A percentile compares a stretch with the other conserved stretches of the same genome.
phyloP scores from a whole-genome alignment of 441 rosid genomes.

The Euphorbia corollata region DNA sequence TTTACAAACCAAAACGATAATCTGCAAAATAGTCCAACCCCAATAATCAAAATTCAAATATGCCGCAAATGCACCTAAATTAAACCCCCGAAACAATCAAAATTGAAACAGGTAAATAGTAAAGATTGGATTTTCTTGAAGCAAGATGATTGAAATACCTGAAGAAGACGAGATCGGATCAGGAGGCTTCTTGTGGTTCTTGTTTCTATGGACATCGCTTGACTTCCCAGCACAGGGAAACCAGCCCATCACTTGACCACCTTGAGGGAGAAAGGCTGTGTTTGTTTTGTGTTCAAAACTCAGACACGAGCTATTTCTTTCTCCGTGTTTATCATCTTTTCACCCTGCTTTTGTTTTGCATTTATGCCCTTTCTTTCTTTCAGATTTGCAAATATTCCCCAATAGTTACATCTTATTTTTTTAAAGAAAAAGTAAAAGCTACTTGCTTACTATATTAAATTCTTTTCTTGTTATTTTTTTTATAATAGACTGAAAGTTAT shows the following conservation, averaged over 20 bases:
- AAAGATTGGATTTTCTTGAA: slow-evolving; percentile 7
- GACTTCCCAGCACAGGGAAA: slow-evolving; percentile 46
- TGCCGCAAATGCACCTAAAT: not conserved
- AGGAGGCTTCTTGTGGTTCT: slow-evolving; percentile 25
- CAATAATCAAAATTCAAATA: not conserved
- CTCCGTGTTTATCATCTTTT: no score
- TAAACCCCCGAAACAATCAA: not conserved
- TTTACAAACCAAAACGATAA: slow-evolving; percentile 17
- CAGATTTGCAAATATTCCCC: not conserved
- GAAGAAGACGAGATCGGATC: slow-evolving; percentile 53
- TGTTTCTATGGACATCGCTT: slow-evolving; percentile 31
- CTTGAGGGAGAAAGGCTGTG: no score
- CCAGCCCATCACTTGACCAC: slow-evolving; percentile 40
- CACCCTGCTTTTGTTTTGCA: slow-evolving; percentile 8
- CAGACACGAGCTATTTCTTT: slow-evolving; percentile 6
- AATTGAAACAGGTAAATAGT: no score
- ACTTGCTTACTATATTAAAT: no score
- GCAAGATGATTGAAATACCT: slow-evolving; percentile 22
- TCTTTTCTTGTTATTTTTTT: no score
- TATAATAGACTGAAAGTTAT: no score
- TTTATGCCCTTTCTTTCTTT: slow-evolving; percentile 7
- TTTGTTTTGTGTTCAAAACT: no score
- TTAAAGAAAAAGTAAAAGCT: no score
- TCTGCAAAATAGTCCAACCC: not conserved
- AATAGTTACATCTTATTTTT: not conserved